These are phyloP conservation scores for Physcomitrium patens DNA, from an alignment of 225 moss, liverwort and hornwort species.

Conservation along the genomic window DNA sequence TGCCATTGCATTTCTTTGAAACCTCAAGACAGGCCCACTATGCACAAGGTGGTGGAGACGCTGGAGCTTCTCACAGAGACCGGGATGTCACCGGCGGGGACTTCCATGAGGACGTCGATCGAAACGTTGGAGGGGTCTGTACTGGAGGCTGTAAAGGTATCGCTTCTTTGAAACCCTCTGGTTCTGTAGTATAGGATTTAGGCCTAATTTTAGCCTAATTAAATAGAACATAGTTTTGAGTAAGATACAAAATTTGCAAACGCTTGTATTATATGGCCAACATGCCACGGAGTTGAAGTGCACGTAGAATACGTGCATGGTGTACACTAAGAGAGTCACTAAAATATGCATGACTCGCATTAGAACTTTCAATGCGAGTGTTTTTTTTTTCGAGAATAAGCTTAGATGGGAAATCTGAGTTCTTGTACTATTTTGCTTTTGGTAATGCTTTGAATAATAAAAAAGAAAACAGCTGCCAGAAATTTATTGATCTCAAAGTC, in stretches of 20 bases:
- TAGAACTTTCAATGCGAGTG: too few relatives aligned
- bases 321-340: constrained; percentile 28
- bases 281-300: constrained; percentile 28
- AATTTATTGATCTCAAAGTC: too few relatives aligned
- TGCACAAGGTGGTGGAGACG: constrained; percentile 52
- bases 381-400: too few relatives aligned
- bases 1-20: constrained; percentile 55
- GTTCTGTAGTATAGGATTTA: constrained; percentile 14
- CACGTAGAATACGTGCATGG: constrained; percentile 29
- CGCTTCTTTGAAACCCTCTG: neutral
- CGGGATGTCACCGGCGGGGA: constrained; percentile 11
- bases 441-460: too few relatives aligned
- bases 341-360: neutral
- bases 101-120: constrained; percentile 31
- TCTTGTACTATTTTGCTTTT: too few relatives aligned
- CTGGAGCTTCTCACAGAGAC: constrained; percentile 42
- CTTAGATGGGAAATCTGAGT: too few relatives aligned
- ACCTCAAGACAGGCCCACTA: constrained; percentile 41
- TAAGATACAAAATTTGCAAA: neutral
- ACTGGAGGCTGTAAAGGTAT: neutral
- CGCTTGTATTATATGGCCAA: constrained; percentile 22
- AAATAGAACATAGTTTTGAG: too few relatives aligned
- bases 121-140: constrained; percentile 1
- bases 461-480: too few relatives aligned
- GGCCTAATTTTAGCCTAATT: too few relatives aligned